Percentiles rank a stretch among this genome's conserved stretches.
Evolutionary conservation across 2,329 filamentous ascomycete species (phyloP).

Genomic region (Sclerotinia borealis): DNA sequence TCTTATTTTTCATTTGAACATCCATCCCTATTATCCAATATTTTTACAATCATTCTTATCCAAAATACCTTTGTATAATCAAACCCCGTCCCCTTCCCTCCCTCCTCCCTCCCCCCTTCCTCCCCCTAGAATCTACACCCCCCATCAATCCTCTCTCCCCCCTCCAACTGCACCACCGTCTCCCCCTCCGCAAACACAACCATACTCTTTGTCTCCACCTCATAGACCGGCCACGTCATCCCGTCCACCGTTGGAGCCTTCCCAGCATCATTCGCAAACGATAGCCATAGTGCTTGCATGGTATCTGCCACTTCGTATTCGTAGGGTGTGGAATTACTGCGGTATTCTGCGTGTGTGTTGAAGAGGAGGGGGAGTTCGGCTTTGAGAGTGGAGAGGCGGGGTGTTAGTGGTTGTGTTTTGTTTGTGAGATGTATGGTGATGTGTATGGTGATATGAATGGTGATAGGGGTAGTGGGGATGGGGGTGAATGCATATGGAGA

Average conservation of each 20-base stretch:
- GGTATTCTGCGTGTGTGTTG: slow-evolving; percentile 4
- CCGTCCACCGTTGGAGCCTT: neutral
- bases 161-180: neutral
- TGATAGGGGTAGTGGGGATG: neutral
- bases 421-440: too few species aligned
- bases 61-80: too few species aligned
- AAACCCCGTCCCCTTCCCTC: too few species aligned
- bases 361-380: slow-evolving; percentile 11
- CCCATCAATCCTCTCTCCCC: neutral
- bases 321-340: neutral
- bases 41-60: too few species aligned
- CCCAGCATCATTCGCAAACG: neutral
- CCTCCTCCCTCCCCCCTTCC: too few species aligned
- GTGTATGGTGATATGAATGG: too few species aligned
- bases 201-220: neutral
- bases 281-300: slow-evolving; percentile 1
- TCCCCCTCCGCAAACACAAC: neutral
- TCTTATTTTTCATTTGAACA: too few species aligned
- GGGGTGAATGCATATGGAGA: neutral
- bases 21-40: too few species aligned
- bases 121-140: neutral
- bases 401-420: too few species aligned
- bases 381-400: too few species aligned
- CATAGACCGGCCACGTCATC: neutral
- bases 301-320: neutral